These are phyloP conservation scores for Penicillium maclennaniae DNA, from an alignment of 495 filamentous ascomycete species.

Conservation along the genomic window DNA sequence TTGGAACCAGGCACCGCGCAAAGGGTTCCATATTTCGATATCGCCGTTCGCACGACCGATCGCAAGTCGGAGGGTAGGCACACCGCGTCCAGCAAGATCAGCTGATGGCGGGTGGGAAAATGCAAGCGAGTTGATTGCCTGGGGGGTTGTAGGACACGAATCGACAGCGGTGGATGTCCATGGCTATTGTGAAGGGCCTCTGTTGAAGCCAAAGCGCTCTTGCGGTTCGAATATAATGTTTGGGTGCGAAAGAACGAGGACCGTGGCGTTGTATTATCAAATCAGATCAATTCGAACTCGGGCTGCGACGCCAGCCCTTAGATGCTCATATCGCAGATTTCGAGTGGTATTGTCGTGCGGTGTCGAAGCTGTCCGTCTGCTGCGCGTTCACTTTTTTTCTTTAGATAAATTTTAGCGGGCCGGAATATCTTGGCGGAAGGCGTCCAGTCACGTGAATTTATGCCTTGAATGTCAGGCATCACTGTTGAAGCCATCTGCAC, in stretches of 20 bases:
- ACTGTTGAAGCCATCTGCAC: neutral
- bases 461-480: conserved; percentile 13
- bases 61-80: conserved; percentile 68
- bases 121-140: conserved; percentile 88
- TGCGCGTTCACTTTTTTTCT: conserved; percentile 28
- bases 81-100: conserved; percentile 45
- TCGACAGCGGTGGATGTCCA: conserved; percentile 97
- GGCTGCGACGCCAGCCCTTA: conserved; percentile 29
- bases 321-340: conserved; percentile 31
- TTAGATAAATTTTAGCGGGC: conserved; percentile 35
- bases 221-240: conserved; percentile 6
- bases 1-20: conserved; percentile 81
- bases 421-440: conserved; percentile 25
- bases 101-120: conserved; percentile 78
- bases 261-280: conserved; percentile 13
- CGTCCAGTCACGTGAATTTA: conserved; percentile 15
- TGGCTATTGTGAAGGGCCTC: conserved; percentile 33
- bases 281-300: conserved; percentile 23
- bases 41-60: conserved; percentile 92
- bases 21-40: conserved; percentile 97
- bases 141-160: conserved; percentile 90
- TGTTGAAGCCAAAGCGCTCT: conserved; percentile 17
- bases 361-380: conserved; percentile 21
- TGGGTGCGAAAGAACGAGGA: conserved; percentile 9
- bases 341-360: conserved; percentile 11